Evolutionary conservation across 805 yeast genomes (phyloP), one percentile per base, ranked within the genome.

Genomic region (Candida chilensis): DNA sequence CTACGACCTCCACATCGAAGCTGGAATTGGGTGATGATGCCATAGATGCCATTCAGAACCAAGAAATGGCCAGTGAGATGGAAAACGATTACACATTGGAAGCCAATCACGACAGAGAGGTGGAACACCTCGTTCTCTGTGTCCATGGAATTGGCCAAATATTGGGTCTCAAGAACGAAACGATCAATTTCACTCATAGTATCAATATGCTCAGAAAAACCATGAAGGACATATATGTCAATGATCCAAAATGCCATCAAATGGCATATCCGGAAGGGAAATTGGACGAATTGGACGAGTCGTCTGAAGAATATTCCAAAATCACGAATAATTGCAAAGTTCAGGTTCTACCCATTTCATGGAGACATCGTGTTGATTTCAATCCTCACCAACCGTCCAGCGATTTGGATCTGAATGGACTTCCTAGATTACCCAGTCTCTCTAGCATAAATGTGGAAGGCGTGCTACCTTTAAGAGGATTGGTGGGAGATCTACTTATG

Each of bases 101-200:
- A 6, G 11, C 13, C 7, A 22, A 22, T 22, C 11, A 22, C 13
- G 25, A 22, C 6, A 22, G 66, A 30, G 54, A 63, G 19, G 52
- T 75, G 17, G 74, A 77, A 20, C 85, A 78, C 45, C 57, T 90
- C 37, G 73, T 88, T 2, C 60, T 90, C n/a, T 86, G 96, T 47
- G 72, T 90, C 17, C 98, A 90, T 57, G 98, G 98, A 0, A 84
- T 90, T 36, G 98, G 97, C 2, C 98, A 90, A 53, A 72, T 78
- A 12, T 58, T 92, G 30, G 94, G 95, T 2, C 64, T 75, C 27
- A 73, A 73, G 44, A 76, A 80, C 45, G 88, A 87, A 41, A 76
- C 80, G 30, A 79, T 90, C 16, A 85, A 85, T 52, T 92, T 90
- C 57, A 77, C 86, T 6, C 95, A 87, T 47, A 87, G 87, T 21